Percentiles rank a stretch among this genome's conserved stretches.
Evolutionary conservation across 2,329 filamentous ascomycete species (phyloP).

Genomic region (Thelonectria rubi): DNA sequence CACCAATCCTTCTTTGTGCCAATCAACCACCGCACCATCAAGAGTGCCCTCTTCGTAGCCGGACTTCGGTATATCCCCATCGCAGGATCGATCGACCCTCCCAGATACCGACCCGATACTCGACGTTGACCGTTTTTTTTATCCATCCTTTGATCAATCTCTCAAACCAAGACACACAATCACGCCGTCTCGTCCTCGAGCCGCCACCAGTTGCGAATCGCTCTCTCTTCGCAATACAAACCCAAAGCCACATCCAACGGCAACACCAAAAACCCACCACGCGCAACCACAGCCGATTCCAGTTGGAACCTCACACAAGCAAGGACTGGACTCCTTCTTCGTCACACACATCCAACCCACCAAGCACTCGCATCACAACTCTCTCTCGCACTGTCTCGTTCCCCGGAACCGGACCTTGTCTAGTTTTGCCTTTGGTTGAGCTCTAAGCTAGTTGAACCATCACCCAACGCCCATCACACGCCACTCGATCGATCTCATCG

Average conservation of each 20-base stretch:
- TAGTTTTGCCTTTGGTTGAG: too few relatives aligned
- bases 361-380: conserved; percentile 9
- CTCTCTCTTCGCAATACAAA: conserved; percentile 32
- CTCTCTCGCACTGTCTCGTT: conserved; percentile 23
- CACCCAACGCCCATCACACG: conserved; percentile 9
- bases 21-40: conserved; percentile 16
- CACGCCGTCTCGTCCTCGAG: conserved; percentile 3
- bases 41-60: conserved; percentile 20
- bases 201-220: conserved; percentile 3
- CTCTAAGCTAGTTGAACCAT: conserved; percentile 32
- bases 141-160: conserved; percentile 26
- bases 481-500: conserved; percentile 6
- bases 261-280: conserved; percentile 16
- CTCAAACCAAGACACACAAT: conserved; percentile 15
- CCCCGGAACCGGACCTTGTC: too few relatives aligned
- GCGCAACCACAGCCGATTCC: conserved; percentile 30
- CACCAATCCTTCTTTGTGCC: conserved; percentile 23
- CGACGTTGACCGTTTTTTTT: conserved; percentile 44
- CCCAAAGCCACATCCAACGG: conserved; percentile 13
- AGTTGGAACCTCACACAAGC: conserved; percentile 31
- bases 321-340: conserved; percentile 43
- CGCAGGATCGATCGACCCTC: conserved; percentile 43
- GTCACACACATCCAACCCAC: conserved; percentile 31
- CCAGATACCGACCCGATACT: conserved; percentile 37
- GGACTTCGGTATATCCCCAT: conserved; percentile 36